These are phyloP conservation scores for Abrus precatorius DNA, from an alignment of 306 rosid genomes.

Conservation along the genomic window DNA sequence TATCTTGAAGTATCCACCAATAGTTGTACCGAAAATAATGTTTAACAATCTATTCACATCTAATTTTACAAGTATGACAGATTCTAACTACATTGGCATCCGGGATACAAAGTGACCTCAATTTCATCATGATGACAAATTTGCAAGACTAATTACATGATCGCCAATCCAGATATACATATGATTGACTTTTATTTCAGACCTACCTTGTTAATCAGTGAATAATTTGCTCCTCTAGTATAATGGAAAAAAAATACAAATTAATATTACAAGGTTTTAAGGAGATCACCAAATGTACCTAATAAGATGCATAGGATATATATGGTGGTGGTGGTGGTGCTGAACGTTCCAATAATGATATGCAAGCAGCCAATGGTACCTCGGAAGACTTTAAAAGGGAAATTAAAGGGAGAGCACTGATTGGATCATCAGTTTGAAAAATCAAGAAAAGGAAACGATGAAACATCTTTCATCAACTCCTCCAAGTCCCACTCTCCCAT, in stretches of 20 bases:
- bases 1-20: not conserved
- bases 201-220: conserved; percentile 41
- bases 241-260: conserved; percentile 38
- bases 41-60: conserved; percentile 34
- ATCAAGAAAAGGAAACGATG: conserved; percentile 78
- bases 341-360: conserved; percentile 6
- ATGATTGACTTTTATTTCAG: conserved; percentile 53
- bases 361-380: not conserved
- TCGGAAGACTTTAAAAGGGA: conserved; percentile 11
- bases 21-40: conserved; percentile 20
- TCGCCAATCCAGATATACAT: conserved; percentile 49
- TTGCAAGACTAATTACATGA: conserved; percentile 34
- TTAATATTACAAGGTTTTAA: conserved; percentile 28
- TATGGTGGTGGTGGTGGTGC: not conserved
- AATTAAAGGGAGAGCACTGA: not conserved
- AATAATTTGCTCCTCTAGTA: conserved; percentile 21
- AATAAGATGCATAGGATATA: not conserved
- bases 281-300: conserved; percentile 7
- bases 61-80: conserved; percentile 43
- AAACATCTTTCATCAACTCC: conserved; percentile 86
- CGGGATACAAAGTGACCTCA: conserved; percentile 38
- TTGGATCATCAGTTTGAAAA: conserved; percentile 55
- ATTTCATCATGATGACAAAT: conserved; percentile 37
- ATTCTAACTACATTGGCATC: conserved; percentile 32
- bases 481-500: conserved; percentile 82